Evolutionary conservation across 2,329 filamentous ascomycete genomes (phyloP).

Genomic region (Xylariaceae sp.): DNA sequence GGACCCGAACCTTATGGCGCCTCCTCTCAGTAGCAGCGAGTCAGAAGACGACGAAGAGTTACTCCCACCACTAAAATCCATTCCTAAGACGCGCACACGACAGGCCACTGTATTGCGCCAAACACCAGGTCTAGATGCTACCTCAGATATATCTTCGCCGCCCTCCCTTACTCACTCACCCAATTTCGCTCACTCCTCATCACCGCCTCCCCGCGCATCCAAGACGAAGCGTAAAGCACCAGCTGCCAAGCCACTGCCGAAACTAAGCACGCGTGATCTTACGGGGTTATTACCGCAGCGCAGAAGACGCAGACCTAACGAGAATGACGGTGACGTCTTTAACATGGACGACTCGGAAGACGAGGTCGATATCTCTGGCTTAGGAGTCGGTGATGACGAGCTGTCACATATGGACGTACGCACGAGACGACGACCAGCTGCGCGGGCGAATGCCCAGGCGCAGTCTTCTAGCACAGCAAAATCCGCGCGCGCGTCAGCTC

Average conservation of each 20-base stretch:
- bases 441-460: constrained; percentile 28
- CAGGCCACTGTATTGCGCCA: constrained; percentile 29
- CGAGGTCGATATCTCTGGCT: constrained; percentile 44
- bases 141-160: constrained; percentile 57
- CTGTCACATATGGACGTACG: constrained; percentile 43
- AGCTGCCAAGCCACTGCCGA: constrained; percentile 36
- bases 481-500: constrained; percentile 10
- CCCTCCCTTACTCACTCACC: constrained; percentile 64
- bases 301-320: constrained; percentile 39
- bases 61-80: constrained; percentile 49
- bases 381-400: constrained; percentile 53
- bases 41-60: constrained; percentile 39
- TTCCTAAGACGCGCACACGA: constrained; percentile 42
- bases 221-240: constrained; percentile 32
- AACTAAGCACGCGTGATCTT: constrained; percentile 51
- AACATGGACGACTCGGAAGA: constrained; percentile 41
- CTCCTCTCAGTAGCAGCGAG: constrained; percentile 50
- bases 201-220: constrained; percentile 26
- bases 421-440: constrained; percentile 32
- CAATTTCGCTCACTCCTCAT: constrained; percentile 40
- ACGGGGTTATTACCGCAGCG: constrained; percentile 48
- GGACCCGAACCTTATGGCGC: constrained; percentile 48
- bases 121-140: constrained; percentile 37
- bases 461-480: constrained; percentile 17
- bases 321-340: constrained; percentile 36